Conservation (phyloP, 352 stramenopile genomes). For the Phytopythium kandeliae region DNA sequence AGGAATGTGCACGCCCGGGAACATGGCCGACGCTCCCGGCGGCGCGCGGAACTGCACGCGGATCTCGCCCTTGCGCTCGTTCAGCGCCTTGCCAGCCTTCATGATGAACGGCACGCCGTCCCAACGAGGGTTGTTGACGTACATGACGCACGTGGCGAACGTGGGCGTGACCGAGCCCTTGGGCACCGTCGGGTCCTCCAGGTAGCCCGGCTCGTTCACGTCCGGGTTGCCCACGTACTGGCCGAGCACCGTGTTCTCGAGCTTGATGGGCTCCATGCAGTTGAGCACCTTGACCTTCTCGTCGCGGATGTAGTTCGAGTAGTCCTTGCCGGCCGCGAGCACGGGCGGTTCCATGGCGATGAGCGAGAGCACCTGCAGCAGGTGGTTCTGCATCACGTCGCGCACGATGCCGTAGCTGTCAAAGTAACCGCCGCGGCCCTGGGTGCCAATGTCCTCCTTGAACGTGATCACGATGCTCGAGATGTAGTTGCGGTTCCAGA, state of each 20-base stretch:
- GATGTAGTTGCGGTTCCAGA: slow-evolving; percentile 97
- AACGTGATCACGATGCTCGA: slow-evolving; percentile 96
- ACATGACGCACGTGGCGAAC: slow-evolving; percentile 88
- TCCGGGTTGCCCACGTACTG: slow-evolving; percentile 91
- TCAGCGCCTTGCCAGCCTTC: slow-evolving; percentile 97
- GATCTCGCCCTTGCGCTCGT: slow-evolving; percentile 97
- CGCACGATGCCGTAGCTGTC: slow-evolving; percentile 98
- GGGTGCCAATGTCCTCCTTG: slow-evolving; percentile 96
- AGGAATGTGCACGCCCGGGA: slow-evolving; percentile 83
- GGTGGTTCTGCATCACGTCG: slow-evolving; percentile 99
- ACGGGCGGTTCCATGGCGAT: slow-evolving; percentile 95
- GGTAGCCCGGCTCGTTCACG: slow-evolving; percentile 88
- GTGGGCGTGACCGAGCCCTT: slow-evolving; percentile 92
- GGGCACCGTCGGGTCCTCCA: slow-evolving; percentile 94
- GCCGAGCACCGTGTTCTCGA: slow-evolving; percentile 96
- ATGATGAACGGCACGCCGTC: slow-evolving; percentile 98
- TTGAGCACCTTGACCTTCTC: slow-evolving; percentile 98
- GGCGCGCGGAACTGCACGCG: slow-evolving; percentile 96
- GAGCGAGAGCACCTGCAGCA: slow-evolving; percentile 97
- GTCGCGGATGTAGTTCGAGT: slow-evolving; percentile 93
- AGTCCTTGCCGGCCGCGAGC: slow-evolving; percentile 79
- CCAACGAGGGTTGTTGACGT: slow-evolving; percentile 95
- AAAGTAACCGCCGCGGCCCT: slow-evolving; percentile 96
- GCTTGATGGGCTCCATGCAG: slow-evolving; percentile 89
- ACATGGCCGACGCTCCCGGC: slow-evolving; percentile 87